Base-by-base conservation (phyloP, 2,329 filamentous ascomycete genomes). In the Curvularia spicifera region DNA sequence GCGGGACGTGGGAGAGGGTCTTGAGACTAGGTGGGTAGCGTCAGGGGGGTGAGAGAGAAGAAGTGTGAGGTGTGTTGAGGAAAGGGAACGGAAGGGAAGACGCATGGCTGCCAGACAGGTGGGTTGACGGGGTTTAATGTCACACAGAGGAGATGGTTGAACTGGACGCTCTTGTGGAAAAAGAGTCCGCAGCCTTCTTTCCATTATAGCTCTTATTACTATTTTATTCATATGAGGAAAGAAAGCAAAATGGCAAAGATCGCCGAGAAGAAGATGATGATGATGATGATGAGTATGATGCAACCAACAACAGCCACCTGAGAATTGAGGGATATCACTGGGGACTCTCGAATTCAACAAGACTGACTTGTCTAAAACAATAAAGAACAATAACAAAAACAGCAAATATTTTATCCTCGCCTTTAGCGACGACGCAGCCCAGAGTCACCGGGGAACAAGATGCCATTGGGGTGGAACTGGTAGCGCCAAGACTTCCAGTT, bases 401-500 rank as follows among this genome's bases (percentile, higher is more conserved):
- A n/a, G 15, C 4, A 31, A 12, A 39, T 28, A 13, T 37, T 6
- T 24, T 26, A 28, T 37, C 26, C n/a, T 39, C 8, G 44, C 4
- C 10, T 35, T 28, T 9, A 24, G 13, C 39, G 12, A 31, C 49
- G 28, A 35, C 53, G 47, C 31, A 66, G 51, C 5, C 64, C 64
- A 7, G 57, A 60, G 35, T 66, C 64, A n/a, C 64, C 64, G 13
- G 51, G 54, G 24, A 66, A 63, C 18, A 66, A 40, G 35, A 66
- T 63, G 3, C 64, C 64, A 15, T 56, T 53, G 4, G 54, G 51
- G 20, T 58, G 55, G 15, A 45, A 54, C 29, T 61, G 42, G 3
- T 43, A 35, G 7, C 51, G 33, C 10, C 51, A 65, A 18, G 29
- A 49, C 28, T 48, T 47, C 74, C 73, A 77, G 6, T 64, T 57